These are phyloP conservation scores for Arabidopsis thaliana DNA, from an alignment of 345 rosid species.

Conservation along the genomic window DNA sequence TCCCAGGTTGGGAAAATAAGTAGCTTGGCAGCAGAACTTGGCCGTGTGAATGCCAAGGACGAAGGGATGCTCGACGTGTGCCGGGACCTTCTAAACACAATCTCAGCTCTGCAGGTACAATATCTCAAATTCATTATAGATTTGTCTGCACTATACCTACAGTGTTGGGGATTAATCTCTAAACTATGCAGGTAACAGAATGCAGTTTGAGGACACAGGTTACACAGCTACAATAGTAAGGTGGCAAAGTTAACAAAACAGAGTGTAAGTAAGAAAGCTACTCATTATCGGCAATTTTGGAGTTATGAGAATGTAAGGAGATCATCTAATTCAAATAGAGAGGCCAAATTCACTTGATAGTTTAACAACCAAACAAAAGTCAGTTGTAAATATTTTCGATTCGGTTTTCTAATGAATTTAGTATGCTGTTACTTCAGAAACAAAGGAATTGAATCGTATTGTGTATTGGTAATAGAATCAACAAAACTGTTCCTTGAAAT, in stretches of 20 bases:
- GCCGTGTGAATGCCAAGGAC: slow-evolving; percentile 57
- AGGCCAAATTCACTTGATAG: slow-evolving; percentile 1
- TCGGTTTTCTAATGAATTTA: not conserved
- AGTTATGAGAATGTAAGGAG: not conserved
- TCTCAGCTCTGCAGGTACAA: slow-evolving; percentile 70
- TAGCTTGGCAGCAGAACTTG: slow-evolving; percentile 61
- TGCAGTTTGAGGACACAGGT: slow-evolving; percentile 67
- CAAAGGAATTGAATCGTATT: not conserved
- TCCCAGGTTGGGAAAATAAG: slow-evolving; percentile 64
- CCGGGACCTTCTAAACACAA: slow-evolving; percentile 58
- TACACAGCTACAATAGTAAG: slow-evolving; percentile 50
- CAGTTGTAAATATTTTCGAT: slow-evolving; percentile 6
- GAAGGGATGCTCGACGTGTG: slow-evolving; percentile 60
- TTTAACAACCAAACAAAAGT: slow-evolving; percentile 7
- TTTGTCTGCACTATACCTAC: not conserved
- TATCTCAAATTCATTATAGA: not conserved
- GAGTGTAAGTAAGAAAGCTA: slow-evolving; percentile 35
- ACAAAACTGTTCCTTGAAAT: not conserved
- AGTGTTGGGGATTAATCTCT: not conserved
- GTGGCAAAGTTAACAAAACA: slow-evolving; percentile 47
- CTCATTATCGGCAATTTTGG: not conserved
- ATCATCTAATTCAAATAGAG: slow-evolving; percentile 2
- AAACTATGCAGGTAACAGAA: slow-evolving; percentile 62
- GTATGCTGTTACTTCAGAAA: not conserved
- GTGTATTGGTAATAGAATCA: too few relatives aligned